These are phyloP conservation scores for Solanum hybrid DNA, from an alignment of 305 asterid genomes.

Conservation along the genomic window DNA sequence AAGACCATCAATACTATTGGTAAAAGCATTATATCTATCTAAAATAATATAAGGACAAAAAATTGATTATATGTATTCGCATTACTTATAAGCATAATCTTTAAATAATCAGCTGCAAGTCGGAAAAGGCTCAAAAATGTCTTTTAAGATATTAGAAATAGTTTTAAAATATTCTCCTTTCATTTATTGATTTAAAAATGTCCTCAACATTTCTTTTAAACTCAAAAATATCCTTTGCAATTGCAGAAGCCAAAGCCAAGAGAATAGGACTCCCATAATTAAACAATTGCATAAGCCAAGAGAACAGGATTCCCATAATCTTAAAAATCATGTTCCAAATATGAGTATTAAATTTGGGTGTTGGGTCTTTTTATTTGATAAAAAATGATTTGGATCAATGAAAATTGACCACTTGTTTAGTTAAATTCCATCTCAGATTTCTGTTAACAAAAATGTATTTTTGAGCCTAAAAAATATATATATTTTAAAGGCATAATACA, in stretches of 20 bases:
- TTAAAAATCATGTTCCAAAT: neutral
- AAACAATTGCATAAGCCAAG: neutral
- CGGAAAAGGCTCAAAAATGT: neutral
- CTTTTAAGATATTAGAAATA: neutral
- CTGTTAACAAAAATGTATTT: too few species aligned
- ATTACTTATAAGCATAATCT: too few species aligned
- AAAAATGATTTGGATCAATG: neutral
- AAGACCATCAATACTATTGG: neutral
- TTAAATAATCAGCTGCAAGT: neutral
- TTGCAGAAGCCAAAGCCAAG: neutral
- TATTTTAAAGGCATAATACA: too few species aligned
- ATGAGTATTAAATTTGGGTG: neutral
- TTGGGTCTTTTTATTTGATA: neutral
- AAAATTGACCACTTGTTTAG: neutral
- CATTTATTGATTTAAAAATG: too few species aligned
- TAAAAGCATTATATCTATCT: neutral
- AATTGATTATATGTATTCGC: neutral
- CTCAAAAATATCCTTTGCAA: too few species aligned
- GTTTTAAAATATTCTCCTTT: too few species aligned
- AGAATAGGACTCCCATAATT: neutral
- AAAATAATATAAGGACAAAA: neutral
- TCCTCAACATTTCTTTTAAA: neutral
- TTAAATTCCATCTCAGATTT: too few species aligned
- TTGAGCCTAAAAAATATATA: neutral
- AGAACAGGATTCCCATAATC: neutral